Evolutionary conservation across 2,329 filamentous ascomycete species (phyloP).

Genomic region (Claviceps paspali): DNA sequence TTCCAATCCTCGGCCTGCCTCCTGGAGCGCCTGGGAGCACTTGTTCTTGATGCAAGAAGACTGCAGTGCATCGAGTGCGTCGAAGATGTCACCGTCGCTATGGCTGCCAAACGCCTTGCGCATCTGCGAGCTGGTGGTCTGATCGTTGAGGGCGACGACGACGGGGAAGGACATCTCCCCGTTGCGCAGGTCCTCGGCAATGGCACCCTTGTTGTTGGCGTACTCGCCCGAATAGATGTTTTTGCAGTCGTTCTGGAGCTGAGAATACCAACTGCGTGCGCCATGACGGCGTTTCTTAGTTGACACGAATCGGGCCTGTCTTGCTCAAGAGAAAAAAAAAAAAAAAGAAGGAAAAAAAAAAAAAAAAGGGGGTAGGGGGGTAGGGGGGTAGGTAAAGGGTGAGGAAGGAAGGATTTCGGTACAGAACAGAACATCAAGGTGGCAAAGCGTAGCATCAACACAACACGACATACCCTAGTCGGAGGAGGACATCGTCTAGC

Average conservation of each 20-base stretch:
- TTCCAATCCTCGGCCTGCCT: constrained; percentile 5
- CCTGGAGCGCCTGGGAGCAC: constrained; percentile 7
- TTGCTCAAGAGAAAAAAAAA: too few species aligned
- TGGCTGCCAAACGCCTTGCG: constrained; percentile 3
- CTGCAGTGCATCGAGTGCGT: constrained; percentile 5
- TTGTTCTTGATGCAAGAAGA: constrained; percentile 4
- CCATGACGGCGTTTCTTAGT: neutral
- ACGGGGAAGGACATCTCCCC: constrained; percentile 7
- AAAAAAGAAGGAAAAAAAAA: too few species aligned
- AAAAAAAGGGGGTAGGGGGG: neutral
- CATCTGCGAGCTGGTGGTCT: neutral
- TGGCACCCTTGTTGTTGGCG: constrained; percentile 6
- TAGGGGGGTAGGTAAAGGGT: neutral
- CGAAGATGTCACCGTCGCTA: constrained; percentile 3
- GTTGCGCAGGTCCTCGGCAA: constrained; percentile 8
- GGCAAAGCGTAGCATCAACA: too few species aligned
- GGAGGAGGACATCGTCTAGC: constrained; percentile 6
- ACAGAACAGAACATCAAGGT: too few species aligned
- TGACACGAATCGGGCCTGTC: too few species aligned
- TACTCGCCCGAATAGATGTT: constrained; percentile 9
- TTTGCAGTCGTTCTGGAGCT: constrained; percentile 9
- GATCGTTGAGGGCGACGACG: constrained; percentile 7
- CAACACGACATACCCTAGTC: constrained; percentile 8
- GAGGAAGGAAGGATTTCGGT: too few species aligned
- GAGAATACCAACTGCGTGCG: constrained; percentile 6